These are phyloP conservation scores for Clonostachys sp. DNA, from an alignment of 2,329 filamentous ascomycete genomes.

Conservation along the genomic window DNA sequence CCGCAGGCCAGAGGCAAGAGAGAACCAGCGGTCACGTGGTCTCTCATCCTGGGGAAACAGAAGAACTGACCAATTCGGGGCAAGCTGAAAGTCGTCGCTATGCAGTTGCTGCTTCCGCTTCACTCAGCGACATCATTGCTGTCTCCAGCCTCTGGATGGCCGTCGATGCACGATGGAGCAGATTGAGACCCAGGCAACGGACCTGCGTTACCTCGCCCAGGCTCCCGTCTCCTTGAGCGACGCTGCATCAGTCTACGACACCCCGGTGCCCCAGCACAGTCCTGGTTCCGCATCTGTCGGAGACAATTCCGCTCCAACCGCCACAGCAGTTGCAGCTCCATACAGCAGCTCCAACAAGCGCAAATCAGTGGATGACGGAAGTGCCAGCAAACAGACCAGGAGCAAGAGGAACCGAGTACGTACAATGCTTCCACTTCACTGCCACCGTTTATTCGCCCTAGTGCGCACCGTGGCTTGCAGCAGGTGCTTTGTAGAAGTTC, in stretches of 20 bases:
- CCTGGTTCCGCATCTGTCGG: slow-evolving; percentile 35
- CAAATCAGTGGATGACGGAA: slow-evolving; percentile 33
- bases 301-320: slow-evolving; percentile 41
- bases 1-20: too few species aligned
- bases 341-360: slow-evolving; percentile 22
- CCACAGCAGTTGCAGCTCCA: slow-evolving; percentile 6
- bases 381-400: slow-evolving; percentile 42
- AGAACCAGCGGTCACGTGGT: too few species aligned
- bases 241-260: slow-evolving; percentile 15
- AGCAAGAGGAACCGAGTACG: slow-evolving; percentile 57
- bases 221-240: slow-evolving; percentile 20
- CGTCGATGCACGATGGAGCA: slow-evolving; percentile 36
- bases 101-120: neutral
- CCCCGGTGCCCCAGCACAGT: slow-evolving; percentile 22
- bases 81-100: too few species aligned
- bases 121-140: neutral
- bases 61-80: too few species aligned
- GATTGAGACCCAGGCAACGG: slow-evolving; percentile 48
- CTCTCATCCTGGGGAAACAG: too few species aligned
- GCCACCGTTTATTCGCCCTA: neutral
- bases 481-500: neutral
- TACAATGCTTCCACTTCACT: slow-evolving; percentile 8
- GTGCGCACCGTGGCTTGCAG: neutral
- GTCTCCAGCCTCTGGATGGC: too few species aligned
- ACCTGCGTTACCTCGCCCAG: slow-evolving; percentile 46